Percentiles rank a stretch among this genome's conserved stretches.
phyloP scores from a whole-genome alignment of 83 land plant species.

The Diphasiastrum complanatum region DNA sequence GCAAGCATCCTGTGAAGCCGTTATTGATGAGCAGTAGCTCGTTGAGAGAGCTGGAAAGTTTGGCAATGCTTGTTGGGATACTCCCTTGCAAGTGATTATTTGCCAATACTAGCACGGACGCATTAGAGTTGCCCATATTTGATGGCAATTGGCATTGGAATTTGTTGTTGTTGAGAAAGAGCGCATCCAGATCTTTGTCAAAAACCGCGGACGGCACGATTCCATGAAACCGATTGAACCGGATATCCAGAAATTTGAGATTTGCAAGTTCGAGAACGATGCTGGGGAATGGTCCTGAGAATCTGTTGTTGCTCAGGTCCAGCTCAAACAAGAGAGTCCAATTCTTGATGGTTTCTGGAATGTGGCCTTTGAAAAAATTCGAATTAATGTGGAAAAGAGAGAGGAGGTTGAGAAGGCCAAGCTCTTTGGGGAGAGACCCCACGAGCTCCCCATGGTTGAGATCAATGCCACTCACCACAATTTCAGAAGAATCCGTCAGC shows the following conservation, averaged over 20 bases:
- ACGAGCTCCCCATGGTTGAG: slow-evolving; percentile 6
- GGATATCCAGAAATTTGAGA: background rate
- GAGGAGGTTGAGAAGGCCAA: background rate
- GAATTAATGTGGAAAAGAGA: background rate
- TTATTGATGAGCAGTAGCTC: slow-evolving; percentile 7
- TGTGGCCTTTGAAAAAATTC: background rate
- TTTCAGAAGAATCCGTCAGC: background rate
- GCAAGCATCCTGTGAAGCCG: slow-evolving; percentile 11
- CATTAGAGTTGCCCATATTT: background rate
- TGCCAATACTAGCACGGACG: slow-evolving; percentile 5
- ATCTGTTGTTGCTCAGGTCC: slow-evolving; percentile 14
- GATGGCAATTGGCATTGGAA: slow-evolving; percentile 7
- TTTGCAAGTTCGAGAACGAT: background rate
- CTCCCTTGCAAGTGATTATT: background rate
- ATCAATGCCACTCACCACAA: slow-evolving; percentile 8
- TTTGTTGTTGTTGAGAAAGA: slow-evolving; percentile 9
- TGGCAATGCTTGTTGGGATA: slow-evolving; percentile 7
- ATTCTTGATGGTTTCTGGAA: background rate
- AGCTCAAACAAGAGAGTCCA: background rate
- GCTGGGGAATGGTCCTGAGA: slow-evolving; percentile 5
- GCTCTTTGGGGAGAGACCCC: background rate
- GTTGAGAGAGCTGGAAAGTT: background rate
- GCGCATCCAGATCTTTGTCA: background rate
- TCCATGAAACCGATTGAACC: slow-evolving; percentile 3
- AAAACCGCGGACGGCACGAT: slow-evolving; percentile 2